Evolutionary conservation across 225 moss, liverwort and hornwort genomes (phyloP).

Genomic region (Antitrichia curtipendula): DNA sequence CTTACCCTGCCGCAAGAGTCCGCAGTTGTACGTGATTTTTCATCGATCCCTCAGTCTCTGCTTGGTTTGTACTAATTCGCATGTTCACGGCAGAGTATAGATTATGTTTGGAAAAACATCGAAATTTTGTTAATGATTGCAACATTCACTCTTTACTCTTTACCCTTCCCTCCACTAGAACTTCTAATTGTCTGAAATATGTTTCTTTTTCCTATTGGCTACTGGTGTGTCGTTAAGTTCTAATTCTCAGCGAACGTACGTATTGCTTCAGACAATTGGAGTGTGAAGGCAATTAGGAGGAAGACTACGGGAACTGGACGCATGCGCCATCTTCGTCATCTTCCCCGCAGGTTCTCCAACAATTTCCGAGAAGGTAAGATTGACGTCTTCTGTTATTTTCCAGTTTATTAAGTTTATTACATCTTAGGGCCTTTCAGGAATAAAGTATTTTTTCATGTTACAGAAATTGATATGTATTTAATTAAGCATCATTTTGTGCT

Average conservation of each 20-base stretch:
- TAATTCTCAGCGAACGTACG: neutral
- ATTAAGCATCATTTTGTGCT: neutral
- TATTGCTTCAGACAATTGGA: slow-evolving; percentile 69
- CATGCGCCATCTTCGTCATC: slow-evolving; percentile 79
- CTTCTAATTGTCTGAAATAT: neutral
- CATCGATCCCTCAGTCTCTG: neutral
- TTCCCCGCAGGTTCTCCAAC: slow-evolving; percentile 82
- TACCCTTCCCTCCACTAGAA: neutral
- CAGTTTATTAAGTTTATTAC: neutral
- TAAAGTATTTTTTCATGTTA: neutral
- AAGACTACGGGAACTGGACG: slow-evolving; percentile 90
- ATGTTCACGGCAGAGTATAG: neutral
- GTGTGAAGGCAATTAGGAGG: slow-evolving; percentile 82
- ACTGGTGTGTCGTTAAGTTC: neutral
- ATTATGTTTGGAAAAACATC: neutral
- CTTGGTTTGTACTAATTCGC: neutral
- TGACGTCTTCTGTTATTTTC: neutral
- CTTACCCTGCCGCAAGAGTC: slow-evolving; percentile 75
- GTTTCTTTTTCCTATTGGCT: too few species aligned
- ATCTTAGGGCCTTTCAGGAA: neutral
- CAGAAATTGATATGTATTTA: neutral
- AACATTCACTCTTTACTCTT: too few species aligned
- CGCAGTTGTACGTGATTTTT: slow-evolving; percentile 29
- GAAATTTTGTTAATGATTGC: neutral
- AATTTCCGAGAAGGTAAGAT: slow-evolving; percentile 75